Base-by-base conservation (phyloP, 495 filamentous ascomycete species). In the Penicillium paxilli region DNA sequence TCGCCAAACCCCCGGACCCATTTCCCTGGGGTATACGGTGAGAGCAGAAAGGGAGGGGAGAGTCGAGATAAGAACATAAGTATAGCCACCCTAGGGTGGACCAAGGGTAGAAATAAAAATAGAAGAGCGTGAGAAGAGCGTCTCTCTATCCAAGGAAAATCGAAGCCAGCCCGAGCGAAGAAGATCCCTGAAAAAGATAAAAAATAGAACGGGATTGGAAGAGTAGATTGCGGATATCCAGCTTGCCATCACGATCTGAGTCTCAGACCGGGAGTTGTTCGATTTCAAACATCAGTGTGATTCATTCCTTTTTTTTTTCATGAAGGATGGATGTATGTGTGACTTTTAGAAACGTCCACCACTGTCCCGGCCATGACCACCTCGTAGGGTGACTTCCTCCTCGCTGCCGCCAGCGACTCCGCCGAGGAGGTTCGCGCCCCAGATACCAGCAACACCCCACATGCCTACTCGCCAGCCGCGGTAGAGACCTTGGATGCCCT, bases 401-500 rank as follows among this genome's bases (percentile, higher is more conserved):
- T 73, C 68, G 26, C 63, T 60, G 21, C 54, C 62, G 2, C 59
- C 67, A 5, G 68, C 62, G 8, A 73, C 66, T 26, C 75, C 75
- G 12, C 87, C 86, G 28, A 90, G 54, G 8, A 86, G 73, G 46
- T 74, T 80, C 52, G 87, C 80, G 20, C 87, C 86, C 91, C 92
- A 93, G 20, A 96, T 83, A 17, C 93, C 93, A 14, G 93, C 86
- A 50, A 97, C 74, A 0, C 92, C 93, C 94, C 94, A 98, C 82
- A 95, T 90, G 9, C 92, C 92, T 16, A 97, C 87, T 63, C 90
- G 86, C 94, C 94, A 98, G 12, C 94, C 94, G 42, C 94, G 80
- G 80, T 90, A 96, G 12, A 98, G 75, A 1, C 95, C 94, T 24
- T 88, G 80, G 22, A 91, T 60, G 6, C 94, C 94, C 60, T 96